Evolutionary conservation across 306 rosid genomes (phyloP), one percentile per base, ranked within the genome.

Genomic region (Vigna nakashimae): DNA sequence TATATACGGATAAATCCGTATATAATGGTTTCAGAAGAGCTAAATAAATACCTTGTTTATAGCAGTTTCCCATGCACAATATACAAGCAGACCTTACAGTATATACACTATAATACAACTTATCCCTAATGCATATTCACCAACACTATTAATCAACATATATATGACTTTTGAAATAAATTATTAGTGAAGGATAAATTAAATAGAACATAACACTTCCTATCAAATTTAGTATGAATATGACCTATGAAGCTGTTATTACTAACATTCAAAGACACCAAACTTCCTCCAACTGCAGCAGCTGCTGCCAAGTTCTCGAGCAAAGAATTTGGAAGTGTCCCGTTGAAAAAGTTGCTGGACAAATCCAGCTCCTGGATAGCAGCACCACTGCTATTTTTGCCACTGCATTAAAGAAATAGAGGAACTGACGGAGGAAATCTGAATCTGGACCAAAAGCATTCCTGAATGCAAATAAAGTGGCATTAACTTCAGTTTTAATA

Each of bases 361-460:
- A 95, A 84, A 83, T 95, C 90, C 15, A 89, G 7, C 42, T 56
- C 77, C 87, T 80, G 77, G 16, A 89, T 4, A 65, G 53, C 69
- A 79, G 69, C 78, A 40, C 20, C 50, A 9, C 59, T 12, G 14
- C 14, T 57, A 51, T n/a, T 20, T 4, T 49, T 73, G 16, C 9
- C n/a, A 11, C 84, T 46, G 88, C 90, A 66, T 95, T 82, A 34
- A 90, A 92, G 97, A 92, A 95, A 86, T 85, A 95, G 48, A 95
- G 93, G 79, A 95, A 80, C 86, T 86, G 92, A 80, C 92, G 88
- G 59, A 95, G 89, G 84, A 92, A 95, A 84, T 90, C 98, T 75
- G 98, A 95, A 73, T 89, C 89, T 36, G 89, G 87, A 81, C 93
- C 91, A 82, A 91, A 95, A 85, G 93, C 88, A 81, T 72, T 76